Evolutionary conservation across 768 basidiomycete genomes (phyloP), one percentile per base, ranked within the genome.

Genomic region (Lentinus brumalis): DNA sequence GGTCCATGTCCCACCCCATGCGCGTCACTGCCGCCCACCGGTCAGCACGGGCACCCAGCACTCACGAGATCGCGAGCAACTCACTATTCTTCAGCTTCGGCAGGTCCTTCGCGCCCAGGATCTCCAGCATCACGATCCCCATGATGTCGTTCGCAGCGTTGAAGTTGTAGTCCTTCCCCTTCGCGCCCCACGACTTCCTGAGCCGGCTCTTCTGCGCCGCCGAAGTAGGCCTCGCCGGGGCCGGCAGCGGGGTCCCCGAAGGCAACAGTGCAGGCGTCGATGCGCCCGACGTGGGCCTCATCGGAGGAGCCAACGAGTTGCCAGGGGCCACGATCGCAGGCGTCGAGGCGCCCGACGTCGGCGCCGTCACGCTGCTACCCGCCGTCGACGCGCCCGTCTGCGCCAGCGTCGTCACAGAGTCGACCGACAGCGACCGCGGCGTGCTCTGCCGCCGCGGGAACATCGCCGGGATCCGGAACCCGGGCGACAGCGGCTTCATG

Each of bases 1-100:
- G 95, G 68, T 98, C 95, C 95, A 98, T 97, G 71, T 98, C 96
- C 84, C 88, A 95, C 0, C 91, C 92, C 0, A 86, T 91, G 0
- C 90, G 85, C 1, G 88, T 93, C 86, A 93, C 91, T 92, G 57
- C 10, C 38, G 53, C 32, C 35, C 4, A 18, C 45, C 39, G 41
- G 57, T 50, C 31, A 12, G 18, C 29, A n/a, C n/a, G n/a, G n/a
- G n/a, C n/a, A n/a, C n/a, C n/a, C n/a, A n/a, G 12, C 21, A 16
- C 21, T 41, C 29, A 53, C 16, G 0, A 51, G n/a, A n/a, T n/a
- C 32, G 45, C 50, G 63, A 53, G 16, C 26, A 12, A 83, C 92
- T 62, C 56, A 96, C 95, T 89, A 66, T 97, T 98, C 71, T 86
- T 89, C 60, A 94, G 76, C 70, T 82, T 82, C 0, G 97, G 97